Percentiles rank a stretch among this genome's conserved stretches.
Conservation (phyloP, 2,329 filamentous ascomycete species). For the Bimuria novae-zelandiae region DNA sequence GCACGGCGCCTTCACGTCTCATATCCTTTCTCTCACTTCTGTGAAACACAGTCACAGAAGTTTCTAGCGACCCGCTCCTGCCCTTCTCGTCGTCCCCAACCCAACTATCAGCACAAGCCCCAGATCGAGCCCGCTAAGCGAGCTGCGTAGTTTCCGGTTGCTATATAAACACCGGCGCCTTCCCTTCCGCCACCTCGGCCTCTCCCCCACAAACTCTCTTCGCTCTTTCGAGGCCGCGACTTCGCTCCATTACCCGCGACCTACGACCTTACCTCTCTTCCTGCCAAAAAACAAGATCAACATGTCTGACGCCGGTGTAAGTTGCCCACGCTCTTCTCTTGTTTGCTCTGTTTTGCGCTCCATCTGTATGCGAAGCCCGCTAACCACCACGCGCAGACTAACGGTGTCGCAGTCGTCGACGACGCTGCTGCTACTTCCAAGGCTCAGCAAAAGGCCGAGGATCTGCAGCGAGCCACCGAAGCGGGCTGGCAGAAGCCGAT, state of each 20-base stretch:
- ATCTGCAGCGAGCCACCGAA: constrained; percentile 35
- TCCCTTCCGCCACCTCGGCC: background rate
- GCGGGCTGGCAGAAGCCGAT: constrained; percentile 51
- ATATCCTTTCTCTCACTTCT: background rate
- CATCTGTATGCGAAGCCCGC: background rate
- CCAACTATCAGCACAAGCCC: background rate
- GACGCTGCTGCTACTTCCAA: constrained; percentile 19
- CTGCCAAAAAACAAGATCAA: background rate
- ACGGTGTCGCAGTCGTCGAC: constrained; percentile 16
- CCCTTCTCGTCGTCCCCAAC: background rate
- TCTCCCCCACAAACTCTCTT: background rate
- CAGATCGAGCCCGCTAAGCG: background rate
- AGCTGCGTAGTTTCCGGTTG: background rate
- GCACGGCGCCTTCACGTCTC: background rate
- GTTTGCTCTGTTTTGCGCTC: background rate
- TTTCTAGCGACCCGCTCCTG: constrained; percentile 1
- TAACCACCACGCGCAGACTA: background rate
- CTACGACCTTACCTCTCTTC: background rate
- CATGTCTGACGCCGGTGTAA: constrained; percentile 27
- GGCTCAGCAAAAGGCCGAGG: constrained; percentile 27
- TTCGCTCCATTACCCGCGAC: background rate
- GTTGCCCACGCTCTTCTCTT: background rate
- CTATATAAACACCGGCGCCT: constrained; percentile 1
- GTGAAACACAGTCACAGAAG: background rate
- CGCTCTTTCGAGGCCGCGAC: constrained; percentile 8